Base-by-base conservation (phyloP, 495 filamentous ascomycete species). In the Pseudevernia furfuracea region DNA sequence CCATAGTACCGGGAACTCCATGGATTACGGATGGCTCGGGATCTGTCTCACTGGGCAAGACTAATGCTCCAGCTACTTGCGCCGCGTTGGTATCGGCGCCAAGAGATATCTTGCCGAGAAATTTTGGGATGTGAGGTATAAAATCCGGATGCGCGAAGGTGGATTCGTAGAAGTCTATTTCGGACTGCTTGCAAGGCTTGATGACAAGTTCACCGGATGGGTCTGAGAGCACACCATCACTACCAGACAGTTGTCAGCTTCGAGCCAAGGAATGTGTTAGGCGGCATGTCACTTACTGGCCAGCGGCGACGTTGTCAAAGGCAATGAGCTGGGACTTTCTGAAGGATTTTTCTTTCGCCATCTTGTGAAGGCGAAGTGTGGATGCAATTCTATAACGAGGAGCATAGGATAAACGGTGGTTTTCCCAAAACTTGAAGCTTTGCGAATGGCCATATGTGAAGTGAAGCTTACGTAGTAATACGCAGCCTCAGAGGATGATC, bases 91-190 rank as follows among this genome's bases (percentile, higher is more conserved):
- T 69, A 2, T 72, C 68, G 60, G 72, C 49, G 32, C 71, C 64
- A 46, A 71, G 65, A 37, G 79, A 77, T 65, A 97, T 80, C 21
- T 86, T 91, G 61, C 94, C 94, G 74, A 93, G 81, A 75, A 84
- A 97, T 12, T 82, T 83, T 61, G 94, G 93, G 79, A 97, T 94
- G 71, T 89, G 85, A 28, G 85, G 83, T 25, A 84, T 82, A 68
- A 97, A 88, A 7, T 78, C 80, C 25, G 85, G 85, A 69, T 96
- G 92, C 21, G 78, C 71, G 43, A 80, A 69, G 46, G 86, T 85
- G 34, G 87, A 84, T 75, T 97, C 87, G 83, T 99, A 99, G 77
- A 99, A 99, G 34, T 85, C 84, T 64, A 96, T 85, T 77, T 99
- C 94, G 63, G 85, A 82, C 49, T 83, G 74, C 10, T 90, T 96